phyloP scores from a whole-genome alignment of 306 rosid species.

The Rosa chinensis region DNA sequence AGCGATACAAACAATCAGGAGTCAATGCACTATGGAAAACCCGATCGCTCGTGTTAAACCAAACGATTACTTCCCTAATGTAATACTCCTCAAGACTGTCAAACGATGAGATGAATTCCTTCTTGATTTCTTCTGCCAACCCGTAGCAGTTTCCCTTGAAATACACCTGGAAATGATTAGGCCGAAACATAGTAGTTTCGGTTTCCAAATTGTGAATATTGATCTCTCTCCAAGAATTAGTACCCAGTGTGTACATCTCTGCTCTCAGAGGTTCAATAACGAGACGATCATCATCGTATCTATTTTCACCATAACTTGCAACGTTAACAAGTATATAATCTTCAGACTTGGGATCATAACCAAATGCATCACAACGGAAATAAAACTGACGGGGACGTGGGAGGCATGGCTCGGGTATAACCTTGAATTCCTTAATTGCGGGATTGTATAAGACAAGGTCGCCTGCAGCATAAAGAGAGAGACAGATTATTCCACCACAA shows the following conservation, averaged over 20 bases:
- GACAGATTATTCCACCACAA: slow-evolving; percentile 22
- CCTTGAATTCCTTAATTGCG: neutral
- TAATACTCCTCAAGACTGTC: neutral
- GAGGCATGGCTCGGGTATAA: neutral
- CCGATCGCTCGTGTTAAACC: neutral
- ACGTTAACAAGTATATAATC: neutral
- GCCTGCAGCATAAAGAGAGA: neutral
- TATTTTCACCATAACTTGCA: neutral
- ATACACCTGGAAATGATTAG: neutral
- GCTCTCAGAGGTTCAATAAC: neutral
- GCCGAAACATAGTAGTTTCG: neutral
- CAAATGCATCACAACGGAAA: slow-evolving; percentile 1
- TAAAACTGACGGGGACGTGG: neutral
- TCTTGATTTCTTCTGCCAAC: neutral
- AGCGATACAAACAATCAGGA: neutral
- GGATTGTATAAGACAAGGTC: slow-evolving; percentile 14
- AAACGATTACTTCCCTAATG: neutral
- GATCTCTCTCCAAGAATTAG: slow-evolving; percentile 24
- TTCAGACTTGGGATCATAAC: neutral
- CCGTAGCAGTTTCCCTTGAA: neutral
- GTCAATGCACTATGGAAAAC: neutral
- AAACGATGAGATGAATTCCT: neutral
- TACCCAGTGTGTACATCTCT: slow-evolving; percentile 1
- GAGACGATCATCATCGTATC: neutral
- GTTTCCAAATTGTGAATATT: neutral